Conservation (phyloP, 164 flowering plant genomes). For the Dillenia suffruticosa region DNA sequence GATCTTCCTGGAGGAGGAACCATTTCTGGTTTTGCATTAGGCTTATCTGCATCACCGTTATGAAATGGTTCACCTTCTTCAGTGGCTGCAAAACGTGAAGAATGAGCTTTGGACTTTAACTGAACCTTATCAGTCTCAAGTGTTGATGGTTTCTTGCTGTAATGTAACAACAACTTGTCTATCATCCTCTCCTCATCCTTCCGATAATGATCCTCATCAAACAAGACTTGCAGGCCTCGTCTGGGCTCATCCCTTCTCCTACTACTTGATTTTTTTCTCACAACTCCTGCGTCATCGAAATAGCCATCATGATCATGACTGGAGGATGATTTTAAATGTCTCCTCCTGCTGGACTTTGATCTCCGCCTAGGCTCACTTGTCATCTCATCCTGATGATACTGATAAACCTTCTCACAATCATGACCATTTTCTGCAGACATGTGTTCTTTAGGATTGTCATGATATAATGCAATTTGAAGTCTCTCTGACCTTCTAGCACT, state of each 20-base stretch:
- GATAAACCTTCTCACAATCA: slow-evolving; percentile 15
- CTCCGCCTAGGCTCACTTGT: slow-evolving; percentile 29
- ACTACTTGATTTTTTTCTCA: slow-evolving; percentile 35
- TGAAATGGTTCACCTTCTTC: slow-evolving; percentile 15
- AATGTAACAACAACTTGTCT: slow-evolving; percentile 68
- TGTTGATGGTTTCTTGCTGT: slow-evolving; percentile 61
- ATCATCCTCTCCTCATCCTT: slow-evolving; percentile 64
- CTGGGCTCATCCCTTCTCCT: slow-evolving; percentile 49
- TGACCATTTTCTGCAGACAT: slow-evolving; percentile 17
- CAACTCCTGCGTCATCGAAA: slow-evolving; percentile 23
- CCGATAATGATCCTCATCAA: slow-evolving; percentile 35
- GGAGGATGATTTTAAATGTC: slow-evolving; percentile 40
- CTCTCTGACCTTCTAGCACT: slow-evolving; percentile 15
- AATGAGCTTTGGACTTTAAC: slow-evolving; percentile 29
- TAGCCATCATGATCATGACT: slow-evolving; percentile 17
- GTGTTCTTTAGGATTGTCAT: slow-evolving; percentile 15
- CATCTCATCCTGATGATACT: slow-evolving; percentile 21
- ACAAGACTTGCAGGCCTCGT: slow-evolving; percentile 40
- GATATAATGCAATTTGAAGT: slow-evolving; percentile 9
- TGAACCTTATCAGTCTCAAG: slow-evolving; percentile 29
- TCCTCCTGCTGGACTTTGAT: slow-evolving; percentile 54
- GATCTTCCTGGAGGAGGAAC: slow-evolving; percentile 42
- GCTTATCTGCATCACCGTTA: slow-evolving; percentile 15
- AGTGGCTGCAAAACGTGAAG: slow-evolving; percentile 6
- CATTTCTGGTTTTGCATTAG: slow-evolving; percentile 16